A percentile compares a stretch with the other conserved stretches of the same genome.
These are phyloP conservation scores for Sporisorium reilianum DNA, from an alignment of 1,284 basidiomycete genomes.

Conservation along the genomic window DNA sequence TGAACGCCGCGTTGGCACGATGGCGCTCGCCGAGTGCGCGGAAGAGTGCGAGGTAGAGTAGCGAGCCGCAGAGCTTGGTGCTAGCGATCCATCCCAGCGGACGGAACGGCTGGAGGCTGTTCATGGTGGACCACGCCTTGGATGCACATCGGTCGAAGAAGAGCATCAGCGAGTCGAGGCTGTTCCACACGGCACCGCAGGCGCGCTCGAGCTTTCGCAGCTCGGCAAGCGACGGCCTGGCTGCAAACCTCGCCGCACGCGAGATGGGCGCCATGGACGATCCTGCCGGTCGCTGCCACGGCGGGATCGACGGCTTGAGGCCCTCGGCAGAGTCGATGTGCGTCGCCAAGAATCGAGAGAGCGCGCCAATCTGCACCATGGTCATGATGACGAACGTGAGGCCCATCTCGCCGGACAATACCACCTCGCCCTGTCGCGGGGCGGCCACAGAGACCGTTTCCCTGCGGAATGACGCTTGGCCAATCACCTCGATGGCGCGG, in stretches of 20 bases:
- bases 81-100: constrained; percentile 56
- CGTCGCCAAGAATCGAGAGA: constrained; percentile 55
- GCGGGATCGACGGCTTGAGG: constrained; percentile 33
- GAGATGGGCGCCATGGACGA: constrained; percentile 32
- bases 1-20: constrained; percentile 45
- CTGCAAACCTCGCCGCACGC: constrained; percentile 26
- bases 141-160: constrained; percentile 62
- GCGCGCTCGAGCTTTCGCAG: constrained; percentile 56
- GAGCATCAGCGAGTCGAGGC: constrained; percentile 59
- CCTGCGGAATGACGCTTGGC: constrained; percentile 42
- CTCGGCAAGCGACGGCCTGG: constrained; percentile 48
- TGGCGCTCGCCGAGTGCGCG: constrained; percentile 55
- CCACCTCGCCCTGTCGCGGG: constrained; percentile 28
- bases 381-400: constrained; percentile 62
- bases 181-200: constrained; percentile 58
- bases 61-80: constrained; percentile 54
- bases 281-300: constrained; percentile 38
- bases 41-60: constrained; percentile 57
- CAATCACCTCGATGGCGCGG: constrained; percentile 52
- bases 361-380: constrained; percentile 61
- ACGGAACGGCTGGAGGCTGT: constrained; percentile 55
- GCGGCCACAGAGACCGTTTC: constrained; percentile 12
- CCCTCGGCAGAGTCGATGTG: constrained; percentile 51
- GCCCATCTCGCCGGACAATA: constrained; percentile 63
- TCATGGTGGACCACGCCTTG: constrained; percentile 57